These are phyloP conservation scores for Celoporthe dispersa DNA, from an alignment of 2,329 filamentous ascomycete species.

Conservation along the genomic window DNA sequence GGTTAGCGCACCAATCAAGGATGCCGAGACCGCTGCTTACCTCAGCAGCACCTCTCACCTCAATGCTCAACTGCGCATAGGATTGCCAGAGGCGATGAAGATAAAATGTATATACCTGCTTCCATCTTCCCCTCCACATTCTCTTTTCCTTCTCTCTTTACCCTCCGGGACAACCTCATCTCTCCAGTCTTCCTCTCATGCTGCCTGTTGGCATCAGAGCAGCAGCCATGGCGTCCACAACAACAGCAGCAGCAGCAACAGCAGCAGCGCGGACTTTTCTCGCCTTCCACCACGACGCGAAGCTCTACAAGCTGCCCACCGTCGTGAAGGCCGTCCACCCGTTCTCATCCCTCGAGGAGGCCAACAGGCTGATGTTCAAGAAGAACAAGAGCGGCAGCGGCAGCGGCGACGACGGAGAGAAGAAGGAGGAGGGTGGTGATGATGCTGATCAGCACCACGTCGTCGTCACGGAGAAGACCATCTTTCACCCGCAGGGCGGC, in stretches of 20 bases:
- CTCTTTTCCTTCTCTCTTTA: not conserved
- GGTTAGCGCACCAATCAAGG: not conserved
- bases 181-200: not conserved
- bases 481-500: slow-evolving; percentile 77
- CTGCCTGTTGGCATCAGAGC: not conserved
- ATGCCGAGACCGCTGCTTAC: not conserved
- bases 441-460: slow-evolving; percentile 49
- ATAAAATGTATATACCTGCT: not conserved
- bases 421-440: not conserved
- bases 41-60: not conserved
- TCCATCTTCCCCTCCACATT: not conserved
- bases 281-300: slow-evolving; percentile 49
- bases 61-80: not conserved
- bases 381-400: slow-evolving; percentile 38
- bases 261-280: slow-evolving; percentile 44
- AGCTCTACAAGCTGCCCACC: slow-evolving; percentile 49
- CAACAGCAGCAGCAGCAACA: slow-evolving; percentile 23
- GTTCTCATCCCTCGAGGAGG: slow-evolving; percentile 53
- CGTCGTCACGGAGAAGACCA: slow-evolving; percentile 67
- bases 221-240: slow-evolving; percentile 10
- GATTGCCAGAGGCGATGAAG: not conserved
- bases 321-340: slow-evolving; percentile 52
- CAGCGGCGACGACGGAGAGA: not conserved
- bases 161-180: not conserved
- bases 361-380: slow-evolving; percentile 63